Evolutionary conservation across 208 protist genomes (phyloP).

Genomic region (Wallacemonas sp.): DNA sequence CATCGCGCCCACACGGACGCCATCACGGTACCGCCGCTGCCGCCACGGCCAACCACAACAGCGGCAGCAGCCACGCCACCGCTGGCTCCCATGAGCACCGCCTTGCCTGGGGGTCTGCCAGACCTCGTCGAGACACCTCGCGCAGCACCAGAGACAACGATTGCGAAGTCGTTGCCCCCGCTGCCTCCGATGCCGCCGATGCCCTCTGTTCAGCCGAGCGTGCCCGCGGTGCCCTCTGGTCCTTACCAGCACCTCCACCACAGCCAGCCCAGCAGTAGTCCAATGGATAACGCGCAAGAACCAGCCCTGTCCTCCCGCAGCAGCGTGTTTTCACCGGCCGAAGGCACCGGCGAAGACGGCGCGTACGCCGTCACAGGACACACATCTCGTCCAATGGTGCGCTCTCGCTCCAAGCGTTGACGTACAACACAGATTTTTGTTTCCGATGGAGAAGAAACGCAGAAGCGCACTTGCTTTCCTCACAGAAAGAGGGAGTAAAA

Average conservation of each 20-base stretch:
- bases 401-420: conserved; percentile 19
- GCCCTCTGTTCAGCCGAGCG: neutral
- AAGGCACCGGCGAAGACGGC: neutral
- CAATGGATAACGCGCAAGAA: too few species aligned
- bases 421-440: neutral
- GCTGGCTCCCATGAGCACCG: neutral
- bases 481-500: too few species aligned
- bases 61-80: neutral
- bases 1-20: conserved; percentile 11
- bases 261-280: conserved; percentile 5
- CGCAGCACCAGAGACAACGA: conserved; percentile 4
- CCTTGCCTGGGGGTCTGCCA: conserved; percentile 19
- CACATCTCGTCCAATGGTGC: conserved; percentile 71
- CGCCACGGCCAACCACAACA: conserved; percentile 4
- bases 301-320: neutral
- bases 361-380: conserved; percentile 49
- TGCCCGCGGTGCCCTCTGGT: conserved; percentile 15
- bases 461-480: too few species aligned
- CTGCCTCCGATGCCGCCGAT: neutral
- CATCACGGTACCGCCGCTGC: conserved; percentile 19
- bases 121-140: conserved; percentile 16
- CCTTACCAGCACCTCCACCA: conserved; percentile 61
- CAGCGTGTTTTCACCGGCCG: neutral
- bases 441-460: too few species aligned
- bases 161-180: too few species aligned